These are phyloP conservation scores for Protomyces inundatus DNA, from an alignment of 1,139 yeast species.

Conservation along the genomic window DNA sequence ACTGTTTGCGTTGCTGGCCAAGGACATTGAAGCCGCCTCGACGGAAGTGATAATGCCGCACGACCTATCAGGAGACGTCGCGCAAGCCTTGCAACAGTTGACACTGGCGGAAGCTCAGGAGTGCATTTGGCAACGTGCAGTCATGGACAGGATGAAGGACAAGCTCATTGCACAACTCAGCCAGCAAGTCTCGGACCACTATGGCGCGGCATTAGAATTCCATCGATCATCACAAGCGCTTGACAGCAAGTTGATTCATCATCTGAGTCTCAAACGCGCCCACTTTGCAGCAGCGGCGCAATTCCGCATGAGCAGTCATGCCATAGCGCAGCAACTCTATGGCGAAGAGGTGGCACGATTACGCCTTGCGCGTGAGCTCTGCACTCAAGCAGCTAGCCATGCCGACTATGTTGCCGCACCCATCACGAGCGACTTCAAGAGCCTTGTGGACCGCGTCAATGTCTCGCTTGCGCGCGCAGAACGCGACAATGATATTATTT, in stretches of 20 bases:
- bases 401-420: slow-evolving; percentile 44
- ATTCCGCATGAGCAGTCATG: slow-evolving; percentile 53
- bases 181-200: slow-evolving; percentile 55
- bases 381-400: slow-evolving; percentile 40
- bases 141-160: slow-evolving; percentile 53
- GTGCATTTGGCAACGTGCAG: slow-evolving; percentile 72
- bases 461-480: slow-evolving; percentile 54
- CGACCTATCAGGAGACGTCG: slow-evolving; percentile 46
- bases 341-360: slow-evolving; percentile 69
- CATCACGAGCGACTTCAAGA: slow-evolving; percentile 48
- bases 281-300: slow-evolving; percentile 71
- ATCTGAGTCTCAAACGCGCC: slow-evolving; percentile 50
- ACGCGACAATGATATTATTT: slow-evolving; percentile 75
- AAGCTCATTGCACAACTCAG: slow-evolving; percentile 61
- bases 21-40: slow-evolving; percentile 33
- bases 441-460: slow-evolving; percentile 46
- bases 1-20: slow-evolving; percentile 43
- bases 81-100: slow-evolving; percentile 45
- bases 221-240: slow-evolving; percentile 3
- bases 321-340: slow-evolving; percentile 50
- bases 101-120: slow-evolving; percentile 87
- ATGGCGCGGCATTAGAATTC: slow-evolving; percentile 44
- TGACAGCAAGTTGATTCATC: slow-evolving; percentile 54
- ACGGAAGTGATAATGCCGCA: slow-evolving; percentile 37
- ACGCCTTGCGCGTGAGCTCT: slow-evolving; percentile 43